phyloP scores from a whole-genome alignment of 2,329 filamentous ascomycete species.

The Aspergillus tubingensis region DNA sequence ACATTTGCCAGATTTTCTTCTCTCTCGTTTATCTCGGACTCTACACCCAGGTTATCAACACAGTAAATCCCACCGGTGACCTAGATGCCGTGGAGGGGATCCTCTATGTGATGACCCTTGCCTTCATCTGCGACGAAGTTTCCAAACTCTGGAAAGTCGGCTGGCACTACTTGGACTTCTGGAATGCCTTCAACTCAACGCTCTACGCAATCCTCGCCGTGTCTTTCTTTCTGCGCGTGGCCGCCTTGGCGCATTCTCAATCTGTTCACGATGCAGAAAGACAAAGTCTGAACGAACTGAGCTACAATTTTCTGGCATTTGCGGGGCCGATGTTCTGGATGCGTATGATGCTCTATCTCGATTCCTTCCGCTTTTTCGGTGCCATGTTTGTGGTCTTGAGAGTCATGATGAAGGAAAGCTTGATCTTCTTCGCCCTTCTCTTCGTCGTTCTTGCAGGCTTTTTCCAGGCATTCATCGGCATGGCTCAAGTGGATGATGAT shows the following conservation, averaged over 20 bases:
- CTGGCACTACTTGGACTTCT: slow-evolving; percentile 87
- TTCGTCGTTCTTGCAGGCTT: slow-evolving; percentile 77
- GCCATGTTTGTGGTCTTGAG: slow-evolving; percentile 97
- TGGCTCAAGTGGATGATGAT: slow-evolving; percentile 79
- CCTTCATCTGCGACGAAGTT: slow-evolving; percentile 84
- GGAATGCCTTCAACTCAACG: slow-evolving; percentile 90
- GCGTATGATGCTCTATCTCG: slow-evolving; percentile 86
- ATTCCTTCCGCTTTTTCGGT: slow-evolving; percentile 92
- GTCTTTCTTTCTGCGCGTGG: slow-evolving; percentile 75
- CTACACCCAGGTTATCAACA: slow-evolving; percentile 91
- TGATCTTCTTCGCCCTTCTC: slow-evolving; percentile 94
- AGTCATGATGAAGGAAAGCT: slow-evolving; percentile 88
- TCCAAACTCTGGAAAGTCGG: slow-evolving; percentile 94
- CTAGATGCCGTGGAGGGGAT: slow-evolving; percentile 80
- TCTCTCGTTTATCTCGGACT: slow-evolving; percentile 80
- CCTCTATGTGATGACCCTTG: slow-evolving; percentile 87
- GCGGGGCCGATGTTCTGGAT: slow-evolving; percentile 97
- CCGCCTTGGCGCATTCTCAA: slow-evolving; percentile 68
- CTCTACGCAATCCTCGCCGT: slow-evolving; percentile 78
- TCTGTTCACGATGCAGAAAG: slow-evolving; percentile 55
- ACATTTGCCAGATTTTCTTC: slow-evolving; percentile 80
- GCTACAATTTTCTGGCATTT: slow-evolving; percentile 93
- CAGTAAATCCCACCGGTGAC: slow-evolving; percentile 81
- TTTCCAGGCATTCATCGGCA: slow-evolving; percentile 88
- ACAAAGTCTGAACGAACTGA: slow-evolving; percentile 70